Conservation (phyloP, 805 yeast species). For the Candida pini region DNA sequence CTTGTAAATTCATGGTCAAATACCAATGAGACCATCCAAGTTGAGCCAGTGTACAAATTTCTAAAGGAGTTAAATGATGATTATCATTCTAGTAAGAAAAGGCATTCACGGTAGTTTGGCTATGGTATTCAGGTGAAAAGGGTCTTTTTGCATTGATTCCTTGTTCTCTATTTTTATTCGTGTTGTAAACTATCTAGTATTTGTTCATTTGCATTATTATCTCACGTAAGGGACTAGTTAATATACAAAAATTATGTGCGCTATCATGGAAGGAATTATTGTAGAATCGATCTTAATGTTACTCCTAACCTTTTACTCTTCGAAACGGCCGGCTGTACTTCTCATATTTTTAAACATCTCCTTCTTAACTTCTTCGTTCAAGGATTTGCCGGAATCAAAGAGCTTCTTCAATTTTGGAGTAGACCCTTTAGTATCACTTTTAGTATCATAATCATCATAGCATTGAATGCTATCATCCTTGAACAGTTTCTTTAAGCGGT, state of each 20-base stretch:
- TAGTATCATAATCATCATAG: no score
- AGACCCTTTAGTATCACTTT: background rate
- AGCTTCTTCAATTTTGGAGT: slow-evolving; percentile 11
- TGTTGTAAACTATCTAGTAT: background rate
- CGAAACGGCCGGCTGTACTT: slow-evolving; percentile 7
- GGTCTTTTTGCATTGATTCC: no score
- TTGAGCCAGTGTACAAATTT: background rate
- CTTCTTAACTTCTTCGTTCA: slow-evolving; percentile 21
- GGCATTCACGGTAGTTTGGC: background rate
- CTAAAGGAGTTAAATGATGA: background rate
- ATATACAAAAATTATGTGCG: background rate
- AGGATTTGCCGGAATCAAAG: slow-evolving; percentile 18
- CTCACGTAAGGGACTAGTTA: background rate
- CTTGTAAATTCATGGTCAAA: background rate
- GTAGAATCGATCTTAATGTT: no score
- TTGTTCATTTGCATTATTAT: background rate
- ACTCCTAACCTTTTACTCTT: no score
- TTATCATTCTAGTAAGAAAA: background rate
- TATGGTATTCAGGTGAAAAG: no score
- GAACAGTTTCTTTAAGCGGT: background rate
- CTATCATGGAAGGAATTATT: no score
- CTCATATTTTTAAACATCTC: slow-evolving; percentile 20
- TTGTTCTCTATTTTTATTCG: background rate
- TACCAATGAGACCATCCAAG: background rate
- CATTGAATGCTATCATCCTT: no score